Base-by-base conservation (phyloP, 352 stramenopile species). In the Globisporangium mamillatum region DNA sequence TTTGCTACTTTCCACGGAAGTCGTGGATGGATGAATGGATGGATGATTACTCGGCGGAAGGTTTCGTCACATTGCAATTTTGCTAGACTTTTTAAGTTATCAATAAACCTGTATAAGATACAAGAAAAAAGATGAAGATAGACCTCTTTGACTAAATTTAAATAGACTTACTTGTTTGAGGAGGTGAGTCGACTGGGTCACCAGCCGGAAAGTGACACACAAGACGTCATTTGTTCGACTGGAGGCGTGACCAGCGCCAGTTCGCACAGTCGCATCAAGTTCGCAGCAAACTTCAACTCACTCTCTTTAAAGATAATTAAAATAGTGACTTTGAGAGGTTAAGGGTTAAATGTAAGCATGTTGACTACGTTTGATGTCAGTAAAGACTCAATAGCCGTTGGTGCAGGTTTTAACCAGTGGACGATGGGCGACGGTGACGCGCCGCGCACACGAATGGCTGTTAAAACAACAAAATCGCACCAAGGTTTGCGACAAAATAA, bases 151-250 rank as follows among this genome's bases (percentile, higher is more conserved):
- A 44, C 0, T 0, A 20, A 20, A 2, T 29, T 29, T n/a, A 4
- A 32, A 18, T 8, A 7, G 12, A 4, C 9, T 25, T 54, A 64
- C 8, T 20, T 7, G 24, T 18, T 64, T 38, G 2, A 24, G 25
- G 25, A 52, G 59, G 24, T 29, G 14, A 14, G 56, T 55, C 38
- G 38, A 55, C 5, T 20, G 7, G 27, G 14, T 62, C 36, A 48
- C 32, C 9, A 64, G 34, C 10, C 36, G 9, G n/a, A 58, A 52
- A 27, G 36, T 60, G 57, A 66, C 57, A 54, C 38, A 18, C 50
- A 58, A 67, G 48, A 59, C 57, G 58, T 67, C 58, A 56, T 25
- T 62, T 53, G n/a, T 22, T 64, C 66, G 52, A 62, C 34, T 46
- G 38, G 22, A 9, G 38, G 38, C 18, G 36, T 34, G 50, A 18